phyloP scores from a whole-genome alignment of 2,329 filamentous ascomycete species.

The Sarocladiaceae sp. region DNA sequence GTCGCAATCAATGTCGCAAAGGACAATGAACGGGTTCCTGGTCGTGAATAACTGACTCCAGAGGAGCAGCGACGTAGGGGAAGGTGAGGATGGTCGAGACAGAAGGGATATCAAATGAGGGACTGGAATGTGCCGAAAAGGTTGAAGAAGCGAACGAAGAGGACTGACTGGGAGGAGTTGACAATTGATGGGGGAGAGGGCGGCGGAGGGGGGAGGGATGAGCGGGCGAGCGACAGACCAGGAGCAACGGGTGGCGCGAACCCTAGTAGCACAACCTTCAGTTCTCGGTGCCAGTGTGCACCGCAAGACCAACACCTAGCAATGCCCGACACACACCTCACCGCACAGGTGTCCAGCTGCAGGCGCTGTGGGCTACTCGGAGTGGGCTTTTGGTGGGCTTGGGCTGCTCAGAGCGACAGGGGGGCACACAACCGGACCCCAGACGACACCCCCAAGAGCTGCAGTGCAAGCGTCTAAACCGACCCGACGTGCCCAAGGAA shows the following conservation, averaged over 20 bases:
- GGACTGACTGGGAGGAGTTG: too few relatives aligned
- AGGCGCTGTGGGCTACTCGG: too few relatives aligned
- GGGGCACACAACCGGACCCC: conserved; percentile 5
- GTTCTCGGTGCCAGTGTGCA: conserved; percentile 1
- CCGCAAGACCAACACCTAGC: too few relatives aligned
- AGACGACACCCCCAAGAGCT: conserved; percentile 4
- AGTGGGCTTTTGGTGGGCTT: conserved; percentile 1
- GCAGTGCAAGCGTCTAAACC: not conserved
- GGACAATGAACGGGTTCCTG: not conserved
- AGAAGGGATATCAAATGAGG: conserved; percentile 7
- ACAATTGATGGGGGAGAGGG: conserved; percentile 13
- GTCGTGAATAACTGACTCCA: not conserved
- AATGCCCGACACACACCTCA: too few relatives aligned
- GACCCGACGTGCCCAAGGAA: not conserved
- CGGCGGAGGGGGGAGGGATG: conserved; percentile 7
- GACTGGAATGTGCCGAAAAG: conserved; percentile 14
- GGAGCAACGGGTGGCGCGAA: conserved; percentile 7
- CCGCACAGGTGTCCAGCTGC: too few relatives aligned
- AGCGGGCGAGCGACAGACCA: conserved; percentile 6
- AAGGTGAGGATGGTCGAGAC: conserved; percentile 1
- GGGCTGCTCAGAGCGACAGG: not conserved
- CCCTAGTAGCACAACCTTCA: conserved; percentile 10
- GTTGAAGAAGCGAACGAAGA: conserved; percentile 18
- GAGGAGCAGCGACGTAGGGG: not conserved
- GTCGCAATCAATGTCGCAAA: not conserved